Percentiles rank a stretch among this genome's conserved stretches.
Evolutionary conservation across 1,284 basidiomycete species (phyloP).

Genomic region (Rhodotorula sp.): DNA sequence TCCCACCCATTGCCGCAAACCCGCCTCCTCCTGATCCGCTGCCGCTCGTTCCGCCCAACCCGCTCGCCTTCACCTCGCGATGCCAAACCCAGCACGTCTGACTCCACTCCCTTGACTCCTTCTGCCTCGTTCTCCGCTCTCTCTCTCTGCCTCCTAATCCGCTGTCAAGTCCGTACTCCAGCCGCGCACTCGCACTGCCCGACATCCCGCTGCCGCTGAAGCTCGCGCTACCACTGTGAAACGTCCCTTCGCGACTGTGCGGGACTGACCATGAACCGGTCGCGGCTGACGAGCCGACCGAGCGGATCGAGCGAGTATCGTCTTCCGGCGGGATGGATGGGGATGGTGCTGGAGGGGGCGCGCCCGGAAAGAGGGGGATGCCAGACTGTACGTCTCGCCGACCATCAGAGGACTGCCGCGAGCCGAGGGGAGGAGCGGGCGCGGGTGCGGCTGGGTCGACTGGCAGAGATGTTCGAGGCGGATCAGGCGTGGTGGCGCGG

Average conservation of each 20-base stretch:
- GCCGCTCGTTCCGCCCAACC: neutral
- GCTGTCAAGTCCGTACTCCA: neutral
- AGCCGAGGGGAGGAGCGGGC: neutral
- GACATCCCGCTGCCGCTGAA: neutral
- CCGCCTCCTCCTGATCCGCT: neutral
- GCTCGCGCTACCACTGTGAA: neutral
- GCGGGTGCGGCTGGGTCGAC: neutral
- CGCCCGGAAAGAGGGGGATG: conserved; percentile 21
- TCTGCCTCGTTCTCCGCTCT: conserved; percentile 16
- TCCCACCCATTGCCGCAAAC: neutral
- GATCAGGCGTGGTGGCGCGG: conserved; percentile 1
- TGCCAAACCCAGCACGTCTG: conserved; percentile 39
- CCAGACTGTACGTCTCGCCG: conserved; percentile 4
- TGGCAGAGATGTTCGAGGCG: neutral
- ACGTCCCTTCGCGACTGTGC: neutral
- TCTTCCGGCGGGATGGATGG: neutral
- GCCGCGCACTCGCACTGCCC: conserved; percentile 2
- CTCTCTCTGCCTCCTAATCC: neutral
- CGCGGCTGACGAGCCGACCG: conserved; percentile 1
- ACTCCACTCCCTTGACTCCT: conserved; percentile 37
- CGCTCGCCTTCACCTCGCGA: neutral
- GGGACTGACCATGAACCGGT: neutral
- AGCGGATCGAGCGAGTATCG: conserved; percentile 17
- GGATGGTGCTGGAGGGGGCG: neutral
- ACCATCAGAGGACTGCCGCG: neutral